phyloP scores from a whole-genome alignment of 2,329 filamentous ascomycete genomes.

The Venturia effusa region DNA sequence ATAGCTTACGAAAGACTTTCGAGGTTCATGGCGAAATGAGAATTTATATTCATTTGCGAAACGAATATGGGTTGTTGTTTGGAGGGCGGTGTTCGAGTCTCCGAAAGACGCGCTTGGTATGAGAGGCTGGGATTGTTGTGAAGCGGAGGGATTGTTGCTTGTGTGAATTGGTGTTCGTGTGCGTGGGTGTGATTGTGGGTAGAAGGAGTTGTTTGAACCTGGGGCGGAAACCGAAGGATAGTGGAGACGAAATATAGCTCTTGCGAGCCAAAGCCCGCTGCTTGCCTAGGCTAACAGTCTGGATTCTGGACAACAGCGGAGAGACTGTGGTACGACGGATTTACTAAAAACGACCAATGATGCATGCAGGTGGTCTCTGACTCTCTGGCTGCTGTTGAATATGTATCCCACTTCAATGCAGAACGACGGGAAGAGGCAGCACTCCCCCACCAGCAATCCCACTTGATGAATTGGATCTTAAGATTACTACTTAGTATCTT shows the following conservation, averaged over 20 bases:
- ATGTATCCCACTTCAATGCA: background rate
- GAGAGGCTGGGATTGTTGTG: background rate
- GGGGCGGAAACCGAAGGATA: background rate
- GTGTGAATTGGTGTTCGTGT: background rate
- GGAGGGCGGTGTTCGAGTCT: background rate
- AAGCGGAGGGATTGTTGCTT: background rate
- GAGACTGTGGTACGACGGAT: background rate
- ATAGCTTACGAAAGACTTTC: background rate
- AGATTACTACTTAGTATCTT: too few relatives aligned
- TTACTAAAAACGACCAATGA: background rate
- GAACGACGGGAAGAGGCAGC: too few relatives aligned
- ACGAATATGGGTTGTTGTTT: background rate
- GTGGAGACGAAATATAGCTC: background rate
- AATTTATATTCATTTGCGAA: conserved; percentile 2
- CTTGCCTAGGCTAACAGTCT: background rate
- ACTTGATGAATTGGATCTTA: too few relatives aligned
- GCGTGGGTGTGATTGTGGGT: too few relatives aligned
- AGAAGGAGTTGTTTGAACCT: background rate
- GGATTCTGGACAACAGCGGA: background rate
- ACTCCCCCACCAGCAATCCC: too few relatives aligned
- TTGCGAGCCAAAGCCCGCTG: background rate
- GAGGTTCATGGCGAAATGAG: background rate
- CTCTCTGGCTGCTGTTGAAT: too few relatives aligned
- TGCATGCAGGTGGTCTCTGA: too few relatives aligned
- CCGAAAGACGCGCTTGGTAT: background rate